A percentile compares a stretch with the other conserved stretches of the same genome.
These are phyloP conservation scores for Trichoderma citrinoviride DNA, from an alignment of 2,329 filamentous ascomycete species.

Conservation along the genomic window DNA sequence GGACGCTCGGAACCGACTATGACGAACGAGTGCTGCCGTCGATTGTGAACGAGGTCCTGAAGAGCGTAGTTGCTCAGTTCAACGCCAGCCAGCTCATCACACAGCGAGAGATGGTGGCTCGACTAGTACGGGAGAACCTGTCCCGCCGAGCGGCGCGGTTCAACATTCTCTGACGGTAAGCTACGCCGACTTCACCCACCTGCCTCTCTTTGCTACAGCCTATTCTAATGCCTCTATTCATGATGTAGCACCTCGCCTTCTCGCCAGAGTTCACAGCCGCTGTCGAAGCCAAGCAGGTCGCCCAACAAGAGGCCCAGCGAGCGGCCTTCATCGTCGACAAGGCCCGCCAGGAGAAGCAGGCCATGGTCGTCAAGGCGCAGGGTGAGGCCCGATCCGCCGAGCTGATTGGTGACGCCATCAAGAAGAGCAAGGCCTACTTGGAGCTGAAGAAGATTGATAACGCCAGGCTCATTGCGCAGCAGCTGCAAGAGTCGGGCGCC, in stretches of 20 bases:
- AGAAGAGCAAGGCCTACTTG: slow-evolving; percentile 97
- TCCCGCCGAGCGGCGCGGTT: slow-evolving; percentile 88
- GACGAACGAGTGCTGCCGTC: slow-evolving; percentile 95
- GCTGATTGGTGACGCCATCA: slow-evolving; percentile 97
- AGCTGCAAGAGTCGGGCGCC: slow-evolving; percentile 80
- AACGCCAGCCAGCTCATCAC: slow-evolving; percentile 98
- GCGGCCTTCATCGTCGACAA: slow-evolving; percentile 98
- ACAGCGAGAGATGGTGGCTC: slow-evolving; percentile 94
- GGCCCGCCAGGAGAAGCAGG: slow-evolving; percentile 98
- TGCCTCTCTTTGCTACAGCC: too few relatives aligned
- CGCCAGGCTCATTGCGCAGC: slow-evolving; percentile 79
- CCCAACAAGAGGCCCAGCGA: slow-evolving; percentile 90
- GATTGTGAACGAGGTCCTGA: slow-evolving; percentile 97
- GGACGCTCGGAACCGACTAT: slow-evolving; percentile 91
- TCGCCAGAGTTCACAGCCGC: slow-evolving; percentile 72
- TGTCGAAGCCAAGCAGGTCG: slow-evolving; percentile 71
- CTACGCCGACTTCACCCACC: background rate
- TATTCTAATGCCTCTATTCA: background rate
- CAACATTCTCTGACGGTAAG: slow-evolving; percentile 90
- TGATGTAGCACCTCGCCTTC: slow-evolving; percentile 63
- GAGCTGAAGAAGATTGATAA: slow-evolving; percentile 99
- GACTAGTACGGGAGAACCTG: slow-evolving; percentile 88
- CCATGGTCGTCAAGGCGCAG: slow-evolving; percentile 96
- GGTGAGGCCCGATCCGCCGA: slow-evolving; percentile 98
- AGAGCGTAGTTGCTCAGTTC: slow-evolving; percentile 98